phyloP scores from a whole-genome alignment of 768 basidiomycete genomes.

The Tulasnella sp. region DNA sequence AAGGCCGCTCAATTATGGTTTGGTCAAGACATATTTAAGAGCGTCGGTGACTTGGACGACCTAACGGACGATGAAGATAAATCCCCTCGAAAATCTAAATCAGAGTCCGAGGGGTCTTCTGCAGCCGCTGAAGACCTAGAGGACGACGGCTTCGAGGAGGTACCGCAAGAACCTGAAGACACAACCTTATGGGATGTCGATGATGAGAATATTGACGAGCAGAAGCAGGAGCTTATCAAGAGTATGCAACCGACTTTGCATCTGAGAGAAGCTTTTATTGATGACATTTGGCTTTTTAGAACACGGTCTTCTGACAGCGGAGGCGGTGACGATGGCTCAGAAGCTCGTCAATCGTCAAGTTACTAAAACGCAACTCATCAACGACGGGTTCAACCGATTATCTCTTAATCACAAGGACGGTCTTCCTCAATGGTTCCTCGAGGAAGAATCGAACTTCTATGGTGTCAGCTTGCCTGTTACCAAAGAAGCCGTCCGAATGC shows the following conservation, averaged over 20 bases:
- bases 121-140: conserved; percentile 35
- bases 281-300: conserved; percentile 44
- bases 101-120: conserved; percentile 30
- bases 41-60: conserved; percentile 42
- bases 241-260: conserved; percentile 46
- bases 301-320: conserved; percentile 76
- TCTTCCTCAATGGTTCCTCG: conserved; percentile 93
- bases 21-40: conserved; percentile 82
- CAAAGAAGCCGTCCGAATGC: conserved; percentile 82
- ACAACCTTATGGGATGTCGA: conserved; percentile 76
- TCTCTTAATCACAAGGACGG: conserved; percentile 88
- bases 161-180: conserved; percentile 63
- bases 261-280: neutral
- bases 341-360: conserved; percentile 85
- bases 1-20: conserved; percentile 88
- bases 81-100: conserved; percentile 35
- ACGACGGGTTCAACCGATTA: conserved; percentile 93
- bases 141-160: conserved; percentile 69
- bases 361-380: conserved; percentile 82
- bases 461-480: conserved; percentile 94
- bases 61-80: conserved; percentile 35
- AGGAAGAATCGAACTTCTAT: conserved; percentile 91
- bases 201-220: conserved; percentile 67
- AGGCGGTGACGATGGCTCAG: conserved; percentile 88
- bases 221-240: conserved; percentile 58